Base-by-base conservation (phyloP, 768 basidiomycete genomes). In the Calocybe cyanea region DNA sequence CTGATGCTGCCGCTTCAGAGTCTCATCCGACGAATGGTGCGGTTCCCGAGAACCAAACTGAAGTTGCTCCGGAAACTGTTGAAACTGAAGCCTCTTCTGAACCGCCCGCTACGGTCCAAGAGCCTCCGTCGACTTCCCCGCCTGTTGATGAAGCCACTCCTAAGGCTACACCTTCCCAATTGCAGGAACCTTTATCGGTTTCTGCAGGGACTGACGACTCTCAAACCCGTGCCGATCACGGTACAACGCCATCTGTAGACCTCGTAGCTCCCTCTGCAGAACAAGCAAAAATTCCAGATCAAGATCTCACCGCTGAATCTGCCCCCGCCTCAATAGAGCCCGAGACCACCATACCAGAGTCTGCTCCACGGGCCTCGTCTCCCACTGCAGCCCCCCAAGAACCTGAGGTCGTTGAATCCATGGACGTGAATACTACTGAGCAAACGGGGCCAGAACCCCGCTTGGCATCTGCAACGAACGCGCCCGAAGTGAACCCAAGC, bases 1-100 rank as follows among this genome's bases (percentile, higher is more conserved):
- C 21, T 18, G 47, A 48, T n/a, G 47, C 38, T 20, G 33, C 43
- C 30, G 56, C 20, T 15, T 13, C 43, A 20, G 30, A 8, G 2
- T 21, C 35, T 6, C 44, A 39, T 4, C 18, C 36, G 23, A 24
- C 17, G 38, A 49, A 48, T 42, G 43, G 24, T 11, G 6, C 43
- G 1, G 39, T 14, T 23, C 18, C 35, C 14, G 35, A 44, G 21
- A 24, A 24, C 17, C 14, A 18, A 18, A 18, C 34, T 7, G 34
- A 6, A 35, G 7, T n/a, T 35, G 14, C 7, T 35, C 25, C 25
- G 11, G 25, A 5, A 5, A 35, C 14, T 35, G 14, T 35, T n/a
- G 38, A 15, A 7, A 36, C 15, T 31, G 15, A 20, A 10, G 21
- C 39, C 13, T 34, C 33, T 33, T 36, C 35, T 15, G 6, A n/a